Conservation (phyloP, 768 basidiomycete genomes). For the Arthromyces matolae region DNA sequence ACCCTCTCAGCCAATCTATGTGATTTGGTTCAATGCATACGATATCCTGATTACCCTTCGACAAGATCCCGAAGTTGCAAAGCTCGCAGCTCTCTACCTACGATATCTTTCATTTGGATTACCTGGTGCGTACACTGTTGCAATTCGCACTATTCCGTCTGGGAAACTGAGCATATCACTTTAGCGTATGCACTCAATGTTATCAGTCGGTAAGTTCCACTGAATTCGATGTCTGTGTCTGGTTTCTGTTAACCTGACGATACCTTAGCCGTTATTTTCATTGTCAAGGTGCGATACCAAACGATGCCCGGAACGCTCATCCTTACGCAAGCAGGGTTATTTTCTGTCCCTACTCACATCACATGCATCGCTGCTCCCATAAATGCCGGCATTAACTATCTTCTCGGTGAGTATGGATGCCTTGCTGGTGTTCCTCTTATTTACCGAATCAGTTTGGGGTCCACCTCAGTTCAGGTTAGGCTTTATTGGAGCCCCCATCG, state of each 20-base stretch:
- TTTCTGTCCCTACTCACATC: conserved; percentile 80
- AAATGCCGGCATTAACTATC: conserved; percentile 77
- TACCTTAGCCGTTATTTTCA: conserved; percentile 65
- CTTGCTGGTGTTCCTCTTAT: not conserved
- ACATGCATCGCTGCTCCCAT: conserved; percentile 78
- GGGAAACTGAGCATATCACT: conserved; percentile 1
- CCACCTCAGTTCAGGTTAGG: conserved; percentile 74
- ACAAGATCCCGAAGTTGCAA: conserved; percentile 82
- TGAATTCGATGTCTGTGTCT: no score
- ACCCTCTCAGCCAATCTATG: conserved; percentile 44
- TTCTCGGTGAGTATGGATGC: conserved; percentile 38
- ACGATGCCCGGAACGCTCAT: not conserved
- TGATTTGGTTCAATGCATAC: conserved; percentile 84
- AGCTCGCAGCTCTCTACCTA: conserved; percentile 70
- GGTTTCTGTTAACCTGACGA: not conserved
- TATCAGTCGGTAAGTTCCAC: conserved; percentile 36
- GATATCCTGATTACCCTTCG: conserved; percentile 65
- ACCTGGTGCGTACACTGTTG: conserved; percentile 41
- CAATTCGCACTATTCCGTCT: not conserved
- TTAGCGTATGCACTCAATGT: conserved; percentile 47
- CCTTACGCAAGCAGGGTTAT: conserved; percentile 49
- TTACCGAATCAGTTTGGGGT: conserved; percentile 62
- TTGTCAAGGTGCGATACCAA: no score
- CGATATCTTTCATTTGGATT: conserved; percentile 72
- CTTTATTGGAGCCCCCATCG: conserved; percentile 88